Base-by-base conservation (phyloP, 495 filamentous ascomycete species). In the Aspergillus carlsbadensis region DNA sequence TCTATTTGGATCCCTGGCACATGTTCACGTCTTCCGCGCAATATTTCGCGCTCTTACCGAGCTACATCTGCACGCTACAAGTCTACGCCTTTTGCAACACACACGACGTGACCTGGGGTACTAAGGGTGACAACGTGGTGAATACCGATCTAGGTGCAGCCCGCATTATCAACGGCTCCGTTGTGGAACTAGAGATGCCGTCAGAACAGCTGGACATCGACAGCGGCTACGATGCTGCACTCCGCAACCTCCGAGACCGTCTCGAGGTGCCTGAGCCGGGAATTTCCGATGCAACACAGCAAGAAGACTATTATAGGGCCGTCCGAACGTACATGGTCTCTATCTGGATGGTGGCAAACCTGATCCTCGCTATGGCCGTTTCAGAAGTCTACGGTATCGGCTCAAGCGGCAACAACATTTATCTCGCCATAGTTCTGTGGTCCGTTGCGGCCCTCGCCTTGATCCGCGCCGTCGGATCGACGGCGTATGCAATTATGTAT, bases 81-180 rank as follows among this genome's bases (percentile, higher is more conserved):
- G 91, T 98, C 36, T 99, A 99, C 78, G 94, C 94, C 34, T 98
- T 99, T 71, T 99, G 94, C 80, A 99, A 99, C 80, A 96, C 94
- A 36, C 94, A 98, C 81, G 94, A 98, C 74, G 91, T 98, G 11
- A 96, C 92, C 5, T 98, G 94, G 94, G 94, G 94, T 42, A 99
- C 95, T 21, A 99, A 99, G 70, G 95, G 95, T 53, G 95, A 99
- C 76, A 99, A 99, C 71, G 84, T 92, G 17, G 85, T 93, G 62
- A 85, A 88, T 67, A 95, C 86, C 39, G 95, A 99, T 68, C 84
- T 99, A 2, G 95, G 95, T 52, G 82, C 88, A 14, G 94, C 94
- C 7, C 78, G 86, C 8, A 82, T 82, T 26, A 81, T 84, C 39
- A 87, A 87, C 57, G 81, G 78, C 37, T 83, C 88, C 58, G 91